Evolutionary conservation across 2,329 filamentous ascomycete species (phyloP), one percentile per base, ranked within the genome.

Genomic region (Reticulascus tulasneorum): DNA sequence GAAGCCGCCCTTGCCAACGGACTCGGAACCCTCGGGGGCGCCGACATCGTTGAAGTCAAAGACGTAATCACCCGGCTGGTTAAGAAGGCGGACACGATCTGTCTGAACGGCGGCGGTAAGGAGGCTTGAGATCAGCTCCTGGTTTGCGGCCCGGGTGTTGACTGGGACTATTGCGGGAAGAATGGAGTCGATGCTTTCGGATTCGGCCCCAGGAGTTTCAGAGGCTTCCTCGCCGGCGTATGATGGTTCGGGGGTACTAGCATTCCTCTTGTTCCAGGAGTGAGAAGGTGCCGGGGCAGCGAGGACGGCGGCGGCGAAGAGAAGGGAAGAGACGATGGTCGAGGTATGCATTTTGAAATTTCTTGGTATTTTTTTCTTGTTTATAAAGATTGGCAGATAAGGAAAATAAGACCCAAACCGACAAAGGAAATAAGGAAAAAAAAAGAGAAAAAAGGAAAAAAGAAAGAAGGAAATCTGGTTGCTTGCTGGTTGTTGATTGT

Each of bases 71-170:
- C 57, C 57, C 9, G 55, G 54, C 39, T 57, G 48, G 47, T 55
- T 44, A 29, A 54, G 51, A 7, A 62, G 49, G 34, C 47, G 50
- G 48, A 52, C 41, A n/a, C 58, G 55, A 4, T 61, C 55, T 16
- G 36, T 38, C 19, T 57, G 52, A n/a, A 58, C 61, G 1, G 58
- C 47, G 6, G 49, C 51, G 41, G 63, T 60, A 33, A 69, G 48
- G 12, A 65, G 64, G 41, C 67, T 56, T 44, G 67, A 62, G 37
- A 71, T 54, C 33, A 72, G 65, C n/a, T 55, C 54, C 45, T 70
- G 69, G 7, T 69, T 62, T 0, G 66, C 47, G 9, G 65, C 63
- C 13, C 63, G 59, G 2, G 64, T 69, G 46, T 70, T 66, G 50
- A 74, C 53, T 6, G 49, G 47, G 10, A 59, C 54, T 19, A 55